phyloP scores from a whole-genome alignment of 2,329 filamentous ascomycete species.

The Epichloe gansuensis region DNA sequence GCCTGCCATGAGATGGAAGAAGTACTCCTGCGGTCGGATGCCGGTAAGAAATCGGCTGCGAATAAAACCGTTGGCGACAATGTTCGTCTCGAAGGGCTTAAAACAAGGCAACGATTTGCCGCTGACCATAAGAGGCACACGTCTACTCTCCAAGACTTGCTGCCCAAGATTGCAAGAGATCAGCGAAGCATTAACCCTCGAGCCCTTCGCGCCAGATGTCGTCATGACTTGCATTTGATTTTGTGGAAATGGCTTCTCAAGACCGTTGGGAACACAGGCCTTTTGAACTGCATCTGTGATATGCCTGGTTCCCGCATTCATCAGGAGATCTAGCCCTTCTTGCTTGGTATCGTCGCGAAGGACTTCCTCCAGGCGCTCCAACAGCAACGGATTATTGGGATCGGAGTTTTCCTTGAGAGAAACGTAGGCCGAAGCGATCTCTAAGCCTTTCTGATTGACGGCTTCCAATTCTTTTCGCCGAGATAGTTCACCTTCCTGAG shows the following conservation, averaged over 20 bases:
- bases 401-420: conserved; percentile 56
- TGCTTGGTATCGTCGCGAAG: conserved; percentile 86
- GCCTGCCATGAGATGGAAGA: conserved; percentile 98
- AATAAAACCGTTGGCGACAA: conserved; percentile 86
- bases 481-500: conserved; percentile 59
- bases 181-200: conserved; percentile 83
- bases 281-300: conserved; percentile 70
- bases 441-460: conserved; percentile 57
- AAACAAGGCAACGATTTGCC: conserved; percentile 94
- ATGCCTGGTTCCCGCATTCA: conserved; percentile 54
- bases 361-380: conserved; percentile 73
- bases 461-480: conserved; percentile 56
- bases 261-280: conserved; percentile 64
- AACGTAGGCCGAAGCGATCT: conserved; percentile 79
- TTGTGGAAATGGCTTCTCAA: conserved; percentile 84
- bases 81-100: conserved; percentile 76
- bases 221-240: conserved; percentile 99
- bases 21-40: conserved; percentile 94
- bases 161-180: conserved; percentile 97
- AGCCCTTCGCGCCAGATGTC: conserved; percentile 88
- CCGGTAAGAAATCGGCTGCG: conserved; percentile 95
- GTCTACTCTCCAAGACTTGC: conserved; percentile 85
- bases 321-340: conserved; percentile 75
- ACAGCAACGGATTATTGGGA: conserved; percentile 57
- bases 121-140: conserved; percentile 95